Base-by-base conservation (phyloP, 2,329 filamentous ascomycete species). In the Beauveria scarabaeidicola region DNA sequence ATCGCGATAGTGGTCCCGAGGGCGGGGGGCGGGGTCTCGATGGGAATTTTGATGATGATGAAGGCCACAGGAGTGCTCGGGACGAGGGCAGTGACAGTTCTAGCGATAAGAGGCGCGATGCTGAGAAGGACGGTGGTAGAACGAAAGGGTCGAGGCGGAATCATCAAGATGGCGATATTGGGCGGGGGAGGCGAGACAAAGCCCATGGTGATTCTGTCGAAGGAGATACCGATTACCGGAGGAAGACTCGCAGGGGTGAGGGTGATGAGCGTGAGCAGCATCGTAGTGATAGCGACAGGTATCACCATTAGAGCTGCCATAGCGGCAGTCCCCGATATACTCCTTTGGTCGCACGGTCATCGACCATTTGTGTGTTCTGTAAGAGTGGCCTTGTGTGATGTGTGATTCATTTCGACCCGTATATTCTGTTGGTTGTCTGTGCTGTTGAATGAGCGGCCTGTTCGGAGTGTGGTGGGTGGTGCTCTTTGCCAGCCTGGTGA, bases 141-240 rank as follows among this genome's bases (percentile, higher is more conserved):
- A 2, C 7, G 19, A 52, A 40, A 21, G 47, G 47, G 13, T 13
- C 27, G n/a, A 52, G 38, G 4, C 47, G 27, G 9, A 40, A 38
- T 10, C 40, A 19, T 19, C 36, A n/a, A 32, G 41, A 43, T 27
- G 36, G 25, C 3, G 47, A 52, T 19, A 11, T 8, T n/a, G 47
- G 8, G 21, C 47, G 8, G 17, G 19, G 21, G 11, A 19, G 55
- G 11, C 46, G 27, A 38, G 56, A 43, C 9, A 19, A 48, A 15
- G 5, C n/a, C 19, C 38, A 44, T 21, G 47, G 19, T 13, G 56
- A 44, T 19, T 15, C 38, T 19, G n/a, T 29, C 13, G 10, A 23
- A 5, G 40, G 32, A 6, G 46, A 57, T 60, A 17, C 29, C 61
- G 68, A 69, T 57, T 69, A 70, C 52, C 68, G 70, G 25, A 70